Evolutionary conservation across 768 basidiomycete genomes (phyloP).

Genomic region (Lactarius trivialis): DNA sequence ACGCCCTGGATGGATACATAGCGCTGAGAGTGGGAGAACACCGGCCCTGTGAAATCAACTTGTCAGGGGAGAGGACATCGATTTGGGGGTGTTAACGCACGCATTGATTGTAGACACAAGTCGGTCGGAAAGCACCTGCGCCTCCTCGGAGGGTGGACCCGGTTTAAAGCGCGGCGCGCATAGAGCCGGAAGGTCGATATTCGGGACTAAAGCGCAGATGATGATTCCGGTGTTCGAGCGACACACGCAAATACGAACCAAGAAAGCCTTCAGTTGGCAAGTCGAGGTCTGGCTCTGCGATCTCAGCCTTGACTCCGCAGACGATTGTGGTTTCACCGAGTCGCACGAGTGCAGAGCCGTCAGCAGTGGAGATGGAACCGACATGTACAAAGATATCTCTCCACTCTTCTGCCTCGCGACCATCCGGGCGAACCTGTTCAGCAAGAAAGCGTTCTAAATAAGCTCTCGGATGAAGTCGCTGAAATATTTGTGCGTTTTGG

Average conservation of each 20-base stretch:
- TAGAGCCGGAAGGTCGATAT: constrained; percentile 88
- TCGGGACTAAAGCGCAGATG: constrained; percentile 79
- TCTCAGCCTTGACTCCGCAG: constrained; percentile 94
- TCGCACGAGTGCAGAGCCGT: constrained; percentile 87
- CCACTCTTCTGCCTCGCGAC: constrained; percentile 62
- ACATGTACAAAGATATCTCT: constrained; percentile 72
- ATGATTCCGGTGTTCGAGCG: background rate
- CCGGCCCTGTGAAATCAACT: constrained; percentile 45
- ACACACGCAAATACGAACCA: constrained; percentile 44
- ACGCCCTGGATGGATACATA: constrained; percentile 77
- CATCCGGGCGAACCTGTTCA: constrained; percentile 77
- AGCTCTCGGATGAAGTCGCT: constrained; percentile 79
- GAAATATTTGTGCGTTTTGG: constrained; percentile 49
- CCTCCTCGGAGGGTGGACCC: constrained; percentile 91
- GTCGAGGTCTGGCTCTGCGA: constrained; percentile 84
- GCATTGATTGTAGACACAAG: constrained; percentile 65
- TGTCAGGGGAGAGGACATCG: background rate
- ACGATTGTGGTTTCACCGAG: constrained; percentile 92
- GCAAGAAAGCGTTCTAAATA: constrained; percentile 84
- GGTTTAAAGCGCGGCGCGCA: constrained; percentile 93
- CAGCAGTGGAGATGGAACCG: constrained; percentile 89
- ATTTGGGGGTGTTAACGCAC: constrained; percentile 42
- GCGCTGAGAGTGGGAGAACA: constrained; percentile 53
- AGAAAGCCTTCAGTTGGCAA: constrained; percentile 71
- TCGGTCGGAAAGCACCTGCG: constrained; percentile 82